phyloP scores from a whole-genome alignment of 1,284 basidiomycete species.

The Naganishia liquefaciens region DNA sequence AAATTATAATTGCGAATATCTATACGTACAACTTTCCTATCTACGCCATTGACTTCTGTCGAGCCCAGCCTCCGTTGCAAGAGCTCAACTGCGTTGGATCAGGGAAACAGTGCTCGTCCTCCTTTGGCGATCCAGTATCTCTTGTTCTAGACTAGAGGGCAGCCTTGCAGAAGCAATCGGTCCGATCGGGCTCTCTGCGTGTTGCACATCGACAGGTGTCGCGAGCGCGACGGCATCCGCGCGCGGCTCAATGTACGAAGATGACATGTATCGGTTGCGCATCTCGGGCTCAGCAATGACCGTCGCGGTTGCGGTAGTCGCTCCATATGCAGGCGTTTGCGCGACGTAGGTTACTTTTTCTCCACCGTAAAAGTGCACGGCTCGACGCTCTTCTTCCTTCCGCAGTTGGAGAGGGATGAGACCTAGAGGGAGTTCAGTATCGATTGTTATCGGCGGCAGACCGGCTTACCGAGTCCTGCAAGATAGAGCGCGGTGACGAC shows the following conservation, averaged over 20 bases:
- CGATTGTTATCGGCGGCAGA: background rate
- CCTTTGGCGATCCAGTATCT: conserved; percentile 12
- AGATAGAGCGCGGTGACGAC: conserved; percentile 15
- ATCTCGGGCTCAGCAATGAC: background rate
- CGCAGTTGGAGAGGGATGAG: conserved; percentile 13
- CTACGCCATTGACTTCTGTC: too few relatives aligned
- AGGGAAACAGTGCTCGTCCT: conserved; percentile 6
- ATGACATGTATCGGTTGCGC: conserved; percentile 9
- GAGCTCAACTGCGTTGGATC: background rate
- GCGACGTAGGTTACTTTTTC: background rate
- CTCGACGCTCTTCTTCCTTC: conserved; percentile 10
- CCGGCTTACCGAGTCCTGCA: conserved; percentile 8
- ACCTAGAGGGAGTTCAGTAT: background rate
- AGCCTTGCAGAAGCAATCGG: background rate
- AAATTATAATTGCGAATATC: too few relatives aligned
- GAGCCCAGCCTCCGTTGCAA: too few relatives aligned
- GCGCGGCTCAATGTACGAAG: background rate
- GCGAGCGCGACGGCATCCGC: background rate
- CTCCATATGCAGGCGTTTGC: background rate
- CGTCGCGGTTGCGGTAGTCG: background rate
- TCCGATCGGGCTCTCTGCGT: too few relatives aligned
- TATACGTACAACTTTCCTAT: too few relatives aligned
- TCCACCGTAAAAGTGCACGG: background rate
- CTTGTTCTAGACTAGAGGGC: conserved; percentile 5
- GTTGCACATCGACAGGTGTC: conserved; percentile 1